A percentile compares a stretch with the other conserved stretches of the same genome.
Conservation (phyloP, 176 grass and related monocot species). For the Rhynchospora breviuscula region DNA sequence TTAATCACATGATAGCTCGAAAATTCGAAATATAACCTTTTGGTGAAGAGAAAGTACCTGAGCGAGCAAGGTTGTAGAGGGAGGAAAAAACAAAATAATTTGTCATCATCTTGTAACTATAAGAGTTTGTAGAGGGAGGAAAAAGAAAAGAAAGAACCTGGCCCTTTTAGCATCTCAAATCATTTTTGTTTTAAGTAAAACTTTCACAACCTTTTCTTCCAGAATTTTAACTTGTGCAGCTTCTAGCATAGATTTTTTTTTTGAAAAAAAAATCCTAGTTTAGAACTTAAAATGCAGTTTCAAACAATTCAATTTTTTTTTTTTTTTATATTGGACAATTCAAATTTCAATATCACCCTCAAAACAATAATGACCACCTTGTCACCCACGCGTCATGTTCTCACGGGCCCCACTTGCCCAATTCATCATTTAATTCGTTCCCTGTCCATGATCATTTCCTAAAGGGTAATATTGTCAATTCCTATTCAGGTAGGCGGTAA, state of each 20-base stretch:
- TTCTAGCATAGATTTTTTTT: background rate
- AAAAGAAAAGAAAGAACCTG: background rate
- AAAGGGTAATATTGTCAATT: background rate
- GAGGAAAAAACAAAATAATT: background rate
- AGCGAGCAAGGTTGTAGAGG: background rate
- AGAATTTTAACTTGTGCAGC: no score
- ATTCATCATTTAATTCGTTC: background rate
- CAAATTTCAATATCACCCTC: background rate
- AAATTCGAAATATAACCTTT: background rate
- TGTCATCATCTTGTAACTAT: background rate
- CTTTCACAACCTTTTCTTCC: background rate
- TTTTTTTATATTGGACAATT: no score
- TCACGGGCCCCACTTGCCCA: background rate
- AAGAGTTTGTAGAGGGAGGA: background rate
- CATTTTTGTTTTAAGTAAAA: background rate
- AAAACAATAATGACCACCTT: background rate
- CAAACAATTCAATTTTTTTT: background rate
- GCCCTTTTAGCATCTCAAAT: background rate
- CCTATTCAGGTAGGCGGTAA: background rate
- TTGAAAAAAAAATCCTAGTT: no score
- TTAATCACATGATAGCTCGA: background rate
- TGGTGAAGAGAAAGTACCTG: background rate
- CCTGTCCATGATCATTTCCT: background rate
- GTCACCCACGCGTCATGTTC: background rate
- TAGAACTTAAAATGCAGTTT: no score